A percentile compares a stretch with the other conserved stretches of the same genome.
Conservation (phyloP, 176 grass and related monocot genomes). For the Alloteropsis semialata region DNA sequence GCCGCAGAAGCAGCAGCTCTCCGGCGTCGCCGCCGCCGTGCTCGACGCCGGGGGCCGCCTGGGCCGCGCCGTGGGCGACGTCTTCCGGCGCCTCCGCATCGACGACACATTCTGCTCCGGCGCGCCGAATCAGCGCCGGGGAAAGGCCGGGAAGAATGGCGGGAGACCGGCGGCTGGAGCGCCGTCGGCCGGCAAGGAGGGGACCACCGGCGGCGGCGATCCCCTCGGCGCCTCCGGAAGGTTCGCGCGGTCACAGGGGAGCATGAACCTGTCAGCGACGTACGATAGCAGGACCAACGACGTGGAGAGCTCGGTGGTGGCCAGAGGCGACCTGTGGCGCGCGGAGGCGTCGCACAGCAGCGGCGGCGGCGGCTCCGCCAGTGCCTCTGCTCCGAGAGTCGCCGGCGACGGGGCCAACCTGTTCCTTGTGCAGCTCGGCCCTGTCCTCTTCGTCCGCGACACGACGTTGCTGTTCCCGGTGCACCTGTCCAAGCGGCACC, state of each 20-base stretch:
- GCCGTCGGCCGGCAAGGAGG: neutral
- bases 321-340: constrained; percentile 59
- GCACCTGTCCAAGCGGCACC: constrained; percentile 67
- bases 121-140: neutral
- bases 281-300: constrained; percentile 59
- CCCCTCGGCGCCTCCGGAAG: neutral
- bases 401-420: constrained; percentile 4
- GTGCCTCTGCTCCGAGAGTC: neutral
- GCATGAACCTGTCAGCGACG: constrained; percentile 49
- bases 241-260: constrained; percentile 49
- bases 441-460: constrained; percentile 63
- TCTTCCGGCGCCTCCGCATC: constrained; percentile 48
- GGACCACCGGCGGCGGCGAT: neutral
- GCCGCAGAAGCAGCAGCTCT: constrained; percentile 42
- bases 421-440: constrained; percentile 70
- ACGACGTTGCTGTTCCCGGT: constrained; percentile 60
- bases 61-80: constrained; percentile 41
- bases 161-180: neutral
- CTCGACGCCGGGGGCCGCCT: constrained; percentile 50
- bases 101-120: constrained; percentile 28
- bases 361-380: neutral
- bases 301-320: constrained; percentile 65
- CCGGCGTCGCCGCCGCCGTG: constrained; percentile 40
- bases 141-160: neutral
- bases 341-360: constrained; percentile 56